These are phyloP conservation scores for Chrysanthemum lavandulifolium DNA, from an alignment of 129 eudicot species.

Conservation along the genomic window DNA sequence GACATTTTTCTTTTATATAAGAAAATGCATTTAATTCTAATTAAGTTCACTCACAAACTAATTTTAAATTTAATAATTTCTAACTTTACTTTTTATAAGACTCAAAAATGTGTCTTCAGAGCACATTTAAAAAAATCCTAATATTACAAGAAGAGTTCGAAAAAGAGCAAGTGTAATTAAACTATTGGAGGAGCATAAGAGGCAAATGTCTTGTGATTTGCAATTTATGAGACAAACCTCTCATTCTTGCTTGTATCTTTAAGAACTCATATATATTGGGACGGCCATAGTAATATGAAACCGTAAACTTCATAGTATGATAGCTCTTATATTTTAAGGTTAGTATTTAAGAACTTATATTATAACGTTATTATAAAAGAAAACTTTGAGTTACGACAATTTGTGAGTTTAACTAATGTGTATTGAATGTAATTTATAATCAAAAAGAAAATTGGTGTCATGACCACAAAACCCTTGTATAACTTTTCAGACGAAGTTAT, in stretches of 20 bases:
- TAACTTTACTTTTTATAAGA: not conserved
- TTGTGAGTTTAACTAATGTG: no score
- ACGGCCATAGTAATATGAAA: not conserved
- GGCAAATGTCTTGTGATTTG: conserved; percentile 40
- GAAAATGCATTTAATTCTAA: no score
- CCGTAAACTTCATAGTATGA: not conserved
- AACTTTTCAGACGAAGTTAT: no score
- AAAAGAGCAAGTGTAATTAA: conserved; percentile 8
- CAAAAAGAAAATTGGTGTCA: no score
- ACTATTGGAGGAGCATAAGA: conserved; percentile 17
- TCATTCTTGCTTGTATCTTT: conserved; percentile 29
- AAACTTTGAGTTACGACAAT: not conserved
- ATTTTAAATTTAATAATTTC: no score
- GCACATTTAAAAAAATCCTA: no score
- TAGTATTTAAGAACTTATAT: not conserved
- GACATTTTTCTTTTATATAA: no score
- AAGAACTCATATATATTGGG: conserved; percentile 20
- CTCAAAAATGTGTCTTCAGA: no score
- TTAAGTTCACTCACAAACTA: no score
- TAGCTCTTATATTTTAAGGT: not conserved
- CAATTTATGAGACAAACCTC: conserved; percentile 15
- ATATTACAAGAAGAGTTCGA: not conserved
- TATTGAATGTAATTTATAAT: no score
- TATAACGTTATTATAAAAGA: not conserved
- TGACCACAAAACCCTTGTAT: no score